A percentile compares a stretch with the other conserved stretches of the same genome.
Evolutionary conservation across 2,329 filamentous ascomycete species (phyloP).

Genomic region (Beauveria caledonica): DNA sequence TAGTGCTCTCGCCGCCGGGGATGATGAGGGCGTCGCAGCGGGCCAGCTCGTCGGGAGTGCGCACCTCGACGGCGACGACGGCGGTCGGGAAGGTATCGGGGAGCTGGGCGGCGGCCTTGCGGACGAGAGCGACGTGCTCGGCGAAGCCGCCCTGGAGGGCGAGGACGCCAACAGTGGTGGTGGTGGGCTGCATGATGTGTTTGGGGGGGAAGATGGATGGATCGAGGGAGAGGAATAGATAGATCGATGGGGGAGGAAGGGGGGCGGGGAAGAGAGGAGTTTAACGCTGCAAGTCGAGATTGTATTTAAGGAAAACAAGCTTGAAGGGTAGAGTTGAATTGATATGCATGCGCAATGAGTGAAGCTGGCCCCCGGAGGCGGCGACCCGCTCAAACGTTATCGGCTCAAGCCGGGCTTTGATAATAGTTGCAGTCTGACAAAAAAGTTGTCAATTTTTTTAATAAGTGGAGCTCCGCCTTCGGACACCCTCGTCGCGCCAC

Average conservation of each 20-base stretch:
- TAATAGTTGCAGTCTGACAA: neutral
- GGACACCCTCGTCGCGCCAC: slow-evolving; percentile 7
- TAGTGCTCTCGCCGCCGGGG: slow-evolving; percentile 90
- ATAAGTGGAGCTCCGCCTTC: slow-evolving; percentile 3
- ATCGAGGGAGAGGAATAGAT: too few species aligned
- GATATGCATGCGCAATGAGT: neutral
- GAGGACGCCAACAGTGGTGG: slow-evolving; percentile 50
- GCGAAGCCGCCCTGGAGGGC: slow-evolving; percentile 88
- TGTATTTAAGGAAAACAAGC: neutral
- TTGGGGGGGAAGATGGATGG: neutral
- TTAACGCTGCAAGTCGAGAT: too few species aligned
- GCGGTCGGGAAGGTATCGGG: slow-evolving; percentile 20
- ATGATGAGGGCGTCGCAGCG: slow-evolving; percentile 78
- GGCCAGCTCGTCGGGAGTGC: slow-evolving; percentile 62
- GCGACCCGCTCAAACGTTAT: neutral
- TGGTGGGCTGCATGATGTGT: slow-evolving; percentile 13
- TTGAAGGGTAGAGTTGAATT: neutral
- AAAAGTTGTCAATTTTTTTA: neutral
- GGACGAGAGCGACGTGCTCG: slow-evolving; percentile 75
- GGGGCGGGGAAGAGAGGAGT: too few species aligned
- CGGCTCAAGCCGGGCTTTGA: slow-evolving; percentile 6
- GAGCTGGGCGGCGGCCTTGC: slow-evolving; percentile 53
- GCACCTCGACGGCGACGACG: slow-evolving; percentile 69
- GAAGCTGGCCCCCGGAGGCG: neutral
- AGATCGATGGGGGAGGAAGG: neutral